Base-by-base conservation (phyloP, 139 green algal genomes). In the Spirogloea muscicola region DNA sequence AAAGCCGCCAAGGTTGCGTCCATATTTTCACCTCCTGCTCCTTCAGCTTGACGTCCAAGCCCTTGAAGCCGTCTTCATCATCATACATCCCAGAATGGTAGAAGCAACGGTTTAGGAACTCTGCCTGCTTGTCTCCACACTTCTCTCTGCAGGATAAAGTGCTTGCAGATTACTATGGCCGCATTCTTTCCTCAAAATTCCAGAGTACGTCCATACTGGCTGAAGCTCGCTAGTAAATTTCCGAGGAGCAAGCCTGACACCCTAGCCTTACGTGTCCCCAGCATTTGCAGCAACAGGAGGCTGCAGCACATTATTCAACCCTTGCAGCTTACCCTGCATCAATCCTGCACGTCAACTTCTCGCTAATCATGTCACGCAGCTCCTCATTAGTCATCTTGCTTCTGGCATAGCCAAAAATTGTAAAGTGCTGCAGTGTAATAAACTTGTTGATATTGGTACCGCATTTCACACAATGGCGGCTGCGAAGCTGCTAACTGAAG, bases 351-450 rank as follows among this genome's bases (percentile, higher is more conserved):
- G 88, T 91, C 2, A 98, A 86, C 6, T 79, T 91, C n/a, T 18
- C 59, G 0, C 40, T 77, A 62, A 98, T 96, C 21, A 89, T 69
- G 27, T 92, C 82, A 4, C 89, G 63, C 74, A 98, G 96, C 72
- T 95, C 85, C 25, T 84, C 88, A 48, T 96, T 85, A 1, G 39
- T 88, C 90, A 98, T 94, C 74, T 94, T 91, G 82, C 79, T 92
- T 27, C 94, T 86, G 0, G 94, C 91, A 66, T 93, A 99, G 10
- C 94, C 94, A 70, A 92, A 95, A 1, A 99, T 86, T 25, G 83
- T 85, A 60, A 98, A 96, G 61, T 94, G 76, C 87, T 97, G 73
- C 48, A n/a, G n/a, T n/a, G n/a, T n/a, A n/a, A n/a, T n/a, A n/a
- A n/a, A n/a, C n/a, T n/a, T n/a, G n/a, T n/a, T n/a, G n/a, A n/a